Evolutionary conservation across 2,329 filamentous ascomycete species (phyloP).

Genomic region (Peltaster fructicola): DNA sequence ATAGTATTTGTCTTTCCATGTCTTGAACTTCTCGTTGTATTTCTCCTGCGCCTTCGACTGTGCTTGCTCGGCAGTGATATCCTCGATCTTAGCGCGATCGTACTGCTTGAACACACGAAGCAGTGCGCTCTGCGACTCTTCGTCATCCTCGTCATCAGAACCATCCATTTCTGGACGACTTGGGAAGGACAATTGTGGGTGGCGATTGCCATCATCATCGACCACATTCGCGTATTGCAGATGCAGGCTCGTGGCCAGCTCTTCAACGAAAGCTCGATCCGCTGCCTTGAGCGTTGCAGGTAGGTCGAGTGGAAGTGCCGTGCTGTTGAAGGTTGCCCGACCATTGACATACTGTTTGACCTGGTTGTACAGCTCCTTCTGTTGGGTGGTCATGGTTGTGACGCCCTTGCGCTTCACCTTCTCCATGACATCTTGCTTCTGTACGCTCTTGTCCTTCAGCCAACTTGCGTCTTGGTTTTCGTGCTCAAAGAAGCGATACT

Average conservation of each 20-base stretch:
- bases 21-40: conserved; percentile 76
- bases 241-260: conserved; percentile 54
- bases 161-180: conserved; percentile 29
- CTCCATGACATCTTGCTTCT: conserved; percentile 48
- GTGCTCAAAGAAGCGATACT: conserved; percentile 80
- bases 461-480: conserved; percentile 80
- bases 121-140: conserved; percentile 69
- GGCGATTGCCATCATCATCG: conserved; percentile 47
- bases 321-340: conserved; percentile 34
- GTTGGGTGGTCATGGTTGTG: conserved; percentile 57
- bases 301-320: conserved; percentile 48
- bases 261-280: conserved; percentile 85
- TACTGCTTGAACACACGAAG: conserved; percentile 76
- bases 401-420: conserved; percentile 43
- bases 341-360: conserved; percentile 70
- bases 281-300: conserved; percentile 55
- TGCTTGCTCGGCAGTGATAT: conserved; percentile 61
- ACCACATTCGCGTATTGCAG: conserved; percentile 47
- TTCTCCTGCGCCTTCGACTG: conserved; percentile 63
- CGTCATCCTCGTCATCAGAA: conserved; percentile 54
- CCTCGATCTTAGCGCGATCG: conserved; percentile 73
- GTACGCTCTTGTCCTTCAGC: conserved; percentile 73
- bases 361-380: conserved; percentile 65
- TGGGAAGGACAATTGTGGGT: conserved; percentile 46
- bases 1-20: conserved; percentile 95